Base-by-base conservation (phyloP, 768 basidiomycete species). In the Mrakia blollopis region DNA sequence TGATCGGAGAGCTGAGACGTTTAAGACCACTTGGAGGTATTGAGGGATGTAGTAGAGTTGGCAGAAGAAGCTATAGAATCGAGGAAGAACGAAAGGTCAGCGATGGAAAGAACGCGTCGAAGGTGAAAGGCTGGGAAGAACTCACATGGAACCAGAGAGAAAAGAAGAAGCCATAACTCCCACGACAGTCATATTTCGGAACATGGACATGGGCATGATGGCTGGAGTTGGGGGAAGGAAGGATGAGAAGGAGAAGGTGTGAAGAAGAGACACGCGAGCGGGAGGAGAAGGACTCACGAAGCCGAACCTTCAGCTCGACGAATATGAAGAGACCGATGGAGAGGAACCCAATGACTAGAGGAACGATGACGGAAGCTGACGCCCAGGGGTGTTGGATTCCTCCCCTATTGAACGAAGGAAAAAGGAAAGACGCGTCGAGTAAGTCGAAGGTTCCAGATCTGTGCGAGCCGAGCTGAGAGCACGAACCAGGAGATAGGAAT, bases 351-450 rank as follows among this genome's bases (percentile, higher is more conserved):
- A 88, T 86, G 70, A 88, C 82, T 10, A 91, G 82, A 0, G 89
- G 87, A 0, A 85, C 89, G 47, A 91, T 81, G 73, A 93, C 89
- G 2, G 88, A 85, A 0, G 90, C 87, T 0, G 90, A 91, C 10
- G 81, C 84, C 92, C 91, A 92, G 0, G 90, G 86, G 79, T 91
- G 91, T 2, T 88, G 89, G 0, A 89, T 87, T 0, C 91, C 91
- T 37, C 90, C 91, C 90, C 90, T 79, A 21, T 25, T 7, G 37
- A 18, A 9, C 39, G 1, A 35, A 35, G 21, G 18, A 21, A 32
- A 1, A 37, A 14, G 8, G 60, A 62, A 37, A 9, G n/a, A 61
- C 60, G 60, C n/a, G 60, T 61, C n/a, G 60, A 28, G 60, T 61
- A 1, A 61, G 60, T 50, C 47, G 47, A 16, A 61, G n/a, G n/a